phyloP scores from a whole-genome alignment of 805 yeast genomes.

The Yamadazyma ubonensis region DNA sequence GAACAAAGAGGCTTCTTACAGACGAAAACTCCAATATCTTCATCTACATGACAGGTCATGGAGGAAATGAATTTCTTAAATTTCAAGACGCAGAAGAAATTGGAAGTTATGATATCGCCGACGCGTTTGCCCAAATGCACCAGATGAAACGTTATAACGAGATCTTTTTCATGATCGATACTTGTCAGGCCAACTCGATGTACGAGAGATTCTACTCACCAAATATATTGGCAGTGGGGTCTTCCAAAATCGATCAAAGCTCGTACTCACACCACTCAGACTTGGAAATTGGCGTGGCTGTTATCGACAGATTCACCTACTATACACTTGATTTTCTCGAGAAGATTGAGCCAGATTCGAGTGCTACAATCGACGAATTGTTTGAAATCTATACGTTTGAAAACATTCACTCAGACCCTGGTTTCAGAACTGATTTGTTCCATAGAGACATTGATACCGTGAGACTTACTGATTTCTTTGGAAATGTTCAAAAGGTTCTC shows the following conservation, averaged over 20 bases:
- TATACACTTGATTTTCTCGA: slow-evolving; percentile 88
- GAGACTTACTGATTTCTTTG: slow-evolving; percentile 88
- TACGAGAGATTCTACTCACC: slow-evolving; percentile 90
- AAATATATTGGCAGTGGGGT: slow-evolving; percentile 88
- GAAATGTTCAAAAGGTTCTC: slow-evolving; percentile 80
- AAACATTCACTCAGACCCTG: slow-evolving; percentile 87
- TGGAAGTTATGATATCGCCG: slow-evolving; percentile 92
- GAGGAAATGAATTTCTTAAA: slow-evolving; percentile 95
- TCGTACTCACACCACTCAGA: slow-evolving; percentile 96
- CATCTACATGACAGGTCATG: slow-evolving; percentile 96
- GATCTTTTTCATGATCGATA: slow-evolving; percentile 95
- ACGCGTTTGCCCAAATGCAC: slow-evolving; percentile 96
- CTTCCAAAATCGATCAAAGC: slow-evolving; percentile 81
- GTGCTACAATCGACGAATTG: slow-evolving; percentile 74
- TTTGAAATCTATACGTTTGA: slow-evolving; percentile 83
- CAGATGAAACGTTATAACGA: slow-evolving; percentile 94
- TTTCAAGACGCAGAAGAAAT: slow-evolving; percentile 99
- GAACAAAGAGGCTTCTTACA: slow-evolving; percentile 84
- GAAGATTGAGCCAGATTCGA: slow-evolving; percentile 70
- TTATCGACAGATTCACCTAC: slow-evolving; percentile 94
- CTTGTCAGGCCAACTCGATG: slow-evolving; percentile 99
- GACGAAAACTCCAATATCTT: slow-evolving; percentile 94
- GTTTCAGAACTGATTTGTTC: slow-evolving; percentile 82
- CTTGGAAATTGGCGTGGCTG: slow-evolving; percentile 94
- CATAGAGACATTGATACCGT: slow-evolving; percentile 66